phyloP scores from a whole-genome alignment of 2,329 filamentous ascomycete species.

The Trichoderma sp. region DNA sequence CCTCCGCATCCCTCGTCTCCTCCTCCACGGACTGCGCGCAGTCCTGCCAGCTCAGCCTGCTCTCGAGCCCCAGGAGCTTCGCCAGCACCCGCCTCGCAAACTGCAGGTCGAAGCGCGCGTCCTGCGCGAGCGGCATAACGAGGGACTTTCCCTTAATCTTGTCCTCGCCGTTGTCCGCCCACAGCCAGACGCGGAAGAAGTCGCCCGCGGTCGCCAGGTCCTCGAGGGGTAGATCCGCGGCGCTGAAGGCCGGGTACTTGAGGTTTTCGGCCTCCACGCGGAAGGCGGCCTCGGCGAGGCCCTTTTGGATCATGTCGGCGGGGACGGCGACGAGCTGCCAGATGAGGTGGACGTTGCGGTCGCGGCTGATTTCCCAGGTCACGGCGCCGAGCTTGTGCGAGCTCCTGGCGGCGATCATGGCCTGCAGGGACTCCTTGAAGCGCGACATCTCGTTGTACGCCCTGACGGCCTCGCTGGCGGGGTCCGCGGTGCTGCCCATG shows the following conservation, averaged over 20 bases:
- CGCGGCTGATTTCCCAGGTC: slow-evolving; percentile 89
- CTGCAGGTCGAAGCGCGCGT: slow-evolving; percentile 82
- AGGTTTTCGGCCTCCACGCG: slow-evolving; percentile 82
- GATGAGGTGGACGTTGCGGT: slow-evolving; percentile 80
- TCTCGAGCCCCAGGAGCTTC: slow-evolving; percentile 80
- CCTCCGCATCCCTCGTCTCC: slow-evolving; percentile 75
- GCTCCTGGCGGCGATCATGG: slow-evolving; percentile 67
- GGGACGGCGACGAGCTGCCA: slow-evolving; percentile 90
- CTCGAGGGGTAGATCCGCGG: slow-evolving; percentile 53
- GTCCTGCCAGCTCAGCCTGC: slow-evolving; percentile 81
- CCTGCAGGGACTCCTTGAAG: slow-evolving; percentile 76
- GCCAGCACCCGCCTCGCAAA: slow-evolving; percentile 87
- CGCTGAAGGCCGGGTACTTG: slow-evolving; percentile 55
- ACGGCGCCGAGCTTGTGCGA: slow-evolving; percentile 72
- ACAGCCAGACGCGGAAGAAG: slow-evolving; percentile 83
- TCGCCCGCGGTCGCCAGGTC: slow-evolving; percentile 56
- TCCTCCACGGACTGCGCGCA: slow-evolving; percentile 76
- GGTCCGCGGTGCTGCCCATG: slow-evolving; percentile 59
- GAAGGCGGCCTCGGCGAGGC: slow-evolving; percentile 85
- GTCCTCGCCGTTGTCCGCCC: slow-evolving; percentile 61
- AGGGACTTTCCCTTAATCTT: slow-evolving; percentile 64
- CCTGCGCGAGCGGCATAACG: slow-evolving; percentile 71
- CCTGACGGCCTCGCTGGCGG: slow-evolving; percentile 57
- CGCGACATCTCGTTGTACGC: slow-evolving; percentile 80
- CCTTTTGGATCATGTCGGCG: slow-evolving; percentile 65